Percentiles rank a stretch among this genome's conserved stretches.
These are phyloP conservation scores for Penicillium roqueforti DNA, from an alignment of 495 filamentous ascomycete species.

Conservation along the genomic window DNA sequence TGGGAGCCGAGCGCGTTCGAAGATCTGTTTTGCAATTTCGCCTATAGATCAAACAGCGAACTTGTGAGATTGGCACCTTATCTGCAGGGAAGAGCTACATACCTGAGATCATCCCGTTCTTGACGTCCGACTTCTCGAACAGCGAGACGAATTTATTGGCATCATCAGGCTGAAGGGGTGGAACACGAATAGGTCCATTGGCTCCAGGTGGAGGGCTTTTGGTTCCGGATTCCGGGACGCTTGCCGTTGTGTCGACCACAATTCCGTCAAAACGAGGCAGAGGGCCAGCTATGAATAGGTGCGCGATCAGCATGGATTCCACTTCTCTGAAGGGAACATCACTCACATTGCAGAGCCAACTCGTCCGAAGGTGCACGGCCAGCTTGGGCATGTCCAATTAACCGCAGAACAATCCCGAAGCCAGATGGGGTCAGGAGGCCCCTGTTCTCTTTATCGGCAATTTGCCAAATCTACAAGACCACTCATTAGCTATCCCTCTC, in stretches of 20 bases:
- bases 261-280: slow-evolving; percentile 85
- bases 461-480: slow-evolving; percentile 84
- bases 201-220: slow-evolving; percentile 60
- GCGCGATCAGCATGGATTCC: slow-evolving; percentile 15
- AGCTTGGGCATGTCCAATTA: slow-evolving; percentile 94
- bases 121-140: slow-evolving; percentile 81
- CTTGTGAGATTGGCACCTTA: neutral
- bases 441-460: slow-evolving; percentile 93
- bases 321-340: neutral
- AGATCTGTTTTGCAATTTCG: slow-evolving; percentile 87
- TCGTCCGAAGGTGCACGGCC: slow-evolving; percentile 75
- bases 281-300: slow-evolving; percentile 61
- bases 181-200: slow-evolving; percentile 77
- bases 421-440: slow-evolving; percentile 87
- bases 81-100: slow-evolving; percentile 13
- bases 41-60: slow-evolving; percentile 37
- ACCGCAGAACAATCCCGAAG: slow-evolving; percentile 83
- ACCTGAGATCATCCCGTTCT: slow-evolving; percentile 78
- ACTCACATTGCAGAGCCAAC: slow-evolving; percentile 62
- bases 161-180: slow-evolving; percentile 83
- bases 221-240: slow-evolving; percentile 39
- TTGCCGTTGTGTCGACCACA: slow-evolving; percentile 39
- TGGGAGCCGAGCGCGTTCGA: slow-evolving; percentile 83
- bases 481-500: neutral
- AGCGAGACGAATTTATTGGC: slow-evolving; percentile 77